These are phyloP conservation scores for Talaromyces adpressus DNA, from an alignment of 495 filamentous ascomycete species.

Conservation along the genomic window DNA sequence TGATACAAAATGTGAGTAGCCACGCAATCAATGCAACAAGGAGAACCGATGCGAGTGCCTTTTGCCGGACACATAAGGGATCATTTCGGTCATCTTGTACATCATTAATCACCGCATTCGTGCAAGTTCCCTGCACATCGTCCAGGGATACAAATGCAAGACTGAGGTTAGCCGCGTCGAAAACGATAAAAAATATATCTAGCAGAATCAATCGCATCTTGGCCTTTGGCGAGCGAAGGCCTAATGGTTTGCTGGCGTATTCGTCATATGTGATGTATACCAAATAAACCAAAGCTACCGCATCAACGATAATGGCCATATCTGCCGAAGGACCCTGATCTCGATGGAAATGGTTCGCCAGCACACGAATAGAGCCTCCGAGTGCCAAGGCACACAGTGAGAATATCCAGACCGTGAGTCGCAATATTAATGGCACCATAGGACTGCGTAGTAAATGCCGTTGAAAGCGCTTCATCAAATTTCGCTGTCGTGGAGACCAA, in stretches of 20 bases:
- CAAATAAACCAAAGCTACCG: conserved; percentile 80
- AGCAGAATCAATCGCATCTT: conserved; percentile 85
- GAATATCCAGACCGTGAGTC: conserved; percentile 74
- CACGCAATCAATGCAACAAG: conserved; percentile 80
- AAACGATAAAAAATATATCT: conserved; percentile 93
- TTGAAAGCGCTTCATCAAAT: conserved; percentile 50
- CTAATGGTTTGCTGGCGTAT: conserved; percentile 88
- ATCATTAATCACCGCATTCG: conserved; percentile 30
- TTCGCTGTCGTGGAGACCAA: conserved; percentile 39
- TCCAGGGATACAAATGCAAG: conserved; percentile 80
- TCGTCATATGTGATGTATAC: conserved; percentile 94
- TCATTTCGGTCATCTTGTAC: conserved; percentile 31
- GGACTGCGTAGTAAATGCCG: conserved; percentile 65
- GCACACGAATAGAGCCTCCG: conserved; percentile 63
- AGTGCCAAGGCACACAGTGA: conserved; percentile 77
- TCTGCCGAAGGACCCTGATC: conserved; percentile 65
- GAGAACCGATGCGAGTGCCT: conserved; percentile 72
- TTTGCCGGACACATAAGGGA: conserved; percentile 61
- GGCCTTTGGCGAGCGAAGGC: conserved; percentile 69
- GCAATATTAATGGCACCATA: conserved; percentile 77
- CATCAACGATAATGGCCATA: conserved; percentile 88
- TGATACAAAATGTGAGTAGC: conserved; percentile 84
- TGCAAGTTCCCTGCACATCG: conserved; percentile 61
- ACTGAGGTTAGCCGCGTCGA: conserved; percentile 85
- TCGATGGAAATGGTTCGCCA: conserved; percentile 38